Conservation (phyloP, 2,329 filamentous ascomycete genomes). For the Phoma herbarum region DNA sequence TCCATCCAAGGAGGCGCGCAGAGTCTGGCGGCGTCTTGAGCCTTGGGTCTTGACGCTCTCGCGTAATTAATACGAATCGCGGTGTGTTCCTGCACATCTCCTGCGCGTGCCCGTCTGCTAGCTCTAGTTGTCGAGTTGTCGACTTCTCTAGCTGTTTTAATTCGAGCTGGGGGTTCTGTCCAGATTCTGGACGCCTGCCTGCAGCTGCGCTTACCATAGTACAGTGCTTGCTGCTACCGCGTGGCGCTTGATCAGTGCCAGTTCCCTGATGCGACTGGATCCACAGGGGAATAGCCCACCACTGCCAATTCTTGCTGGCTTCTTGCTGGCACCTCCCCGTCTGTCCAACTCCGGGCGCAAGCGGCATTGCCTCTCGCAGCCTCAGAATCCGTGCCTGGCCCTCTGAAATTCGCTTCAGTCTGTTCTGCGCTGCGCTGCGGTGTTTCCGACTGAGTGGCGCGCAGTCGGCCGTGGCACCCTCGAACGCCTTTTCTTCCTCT, state of each 20-base stretch:
- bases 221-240: slow-evolving; percentile 1
- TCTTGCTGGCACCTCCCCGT: slow-evolving; percentile 16
- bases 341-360: slow-evolving; percentile 15
- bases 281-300: slow-evolving; percentile 21
- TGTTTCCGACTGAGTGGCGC: slow-evolving; percentile 10
- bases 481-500: slow-evolving; percentile 4
- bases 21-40: slow-evolving; percentile 7
- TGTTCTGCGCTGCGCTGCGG: slow-evolving; percentile 6
- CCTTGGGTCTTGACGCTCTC: neutral
- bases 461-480: slow-evolving; percentile 5
- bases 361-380: slow-evolving; percentile 17
- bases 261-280: slow-evolving; percentile 16
- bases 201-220: slow-evolving; percentile 11
- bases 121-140: neutral
- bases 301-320: slow-evolving; percentile 17
- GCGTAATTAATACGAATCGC: neutral
- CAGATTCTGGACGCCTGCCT: slow-evolving; percentile 7
- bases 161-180: neutral
- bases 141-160: neutral
- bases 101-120: neutral
- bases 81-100: slow-evolving; percentile 4
- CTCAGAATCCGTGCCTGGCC: slow-evolving; percentile 1
- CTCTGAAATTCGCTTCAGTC: neutral
- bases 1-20: slow-evolving; percentile 8
- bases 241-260: slow-evolving; percentile 12